These are phyloP conservation scores for Fonsecaea pedrosoi DNA, from an alignment of 2,329 filamentous ascomycete species.

Conservation along the genomic window DNA sequence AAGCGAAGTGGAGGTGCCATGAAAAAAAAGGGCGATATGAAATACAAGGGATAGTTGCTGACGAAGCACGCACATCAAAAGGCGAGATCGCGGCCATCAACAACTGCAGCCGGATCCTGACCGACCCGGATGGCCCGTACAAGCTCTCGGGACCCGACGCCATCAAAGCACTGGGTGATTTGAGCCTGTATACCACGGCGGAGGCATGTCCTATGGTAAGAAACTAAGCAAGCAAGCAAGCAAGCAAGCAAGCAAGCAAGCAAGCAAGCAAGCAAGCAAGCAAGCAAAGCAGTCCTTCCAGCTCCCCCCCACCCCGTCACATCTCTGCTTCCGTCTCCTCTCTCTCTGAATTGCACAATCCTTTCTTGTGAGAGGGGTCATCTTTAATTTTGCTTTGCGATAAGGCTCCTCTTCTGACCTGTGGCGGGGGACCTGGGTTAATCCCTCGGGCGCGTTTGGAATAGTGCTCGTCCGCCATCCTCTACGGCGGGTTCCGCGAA, in stretches of 20 bases:
- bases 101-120: constrained; percentile 60
- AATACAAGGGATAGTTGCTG: neutral
- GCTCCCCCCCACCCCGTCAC: too few species aligned
- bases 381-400: too few species aligned
- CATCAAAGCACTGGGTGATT: constrained; percentile 53
- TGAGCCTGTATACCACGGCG: constrained; percentile 64
- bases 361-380: too few species aligned
- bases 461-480: constrained; percentile 62
- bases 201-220: constrained; percentile 62
- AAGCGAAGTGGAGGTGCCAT: neutral
- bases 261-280: too few species aligned
- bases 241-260: too few species aligned
- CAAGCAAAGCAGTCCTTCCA: too few species aligned
- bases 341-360: neutral
- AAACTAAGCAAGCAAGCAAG: too few species aligned
- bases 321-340: neutral
- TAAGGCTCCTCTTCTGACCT: neutral
- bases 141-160: constrained; percentile 52
- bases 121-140: constrained; percentile 51
- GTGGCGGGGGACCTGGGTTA: neutral
- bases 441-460: neutral
- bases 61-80: constrained; percentile 28
- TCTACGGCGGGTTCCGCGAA: constrained; percentile 63
- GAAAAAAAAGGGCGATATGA: neutral
- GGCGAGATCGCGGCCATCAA: constrained; percentile 63